Conservation (phyloP, 371 early-diverging fungal genomes). For the Encephalitozoon hellem region DNA sequence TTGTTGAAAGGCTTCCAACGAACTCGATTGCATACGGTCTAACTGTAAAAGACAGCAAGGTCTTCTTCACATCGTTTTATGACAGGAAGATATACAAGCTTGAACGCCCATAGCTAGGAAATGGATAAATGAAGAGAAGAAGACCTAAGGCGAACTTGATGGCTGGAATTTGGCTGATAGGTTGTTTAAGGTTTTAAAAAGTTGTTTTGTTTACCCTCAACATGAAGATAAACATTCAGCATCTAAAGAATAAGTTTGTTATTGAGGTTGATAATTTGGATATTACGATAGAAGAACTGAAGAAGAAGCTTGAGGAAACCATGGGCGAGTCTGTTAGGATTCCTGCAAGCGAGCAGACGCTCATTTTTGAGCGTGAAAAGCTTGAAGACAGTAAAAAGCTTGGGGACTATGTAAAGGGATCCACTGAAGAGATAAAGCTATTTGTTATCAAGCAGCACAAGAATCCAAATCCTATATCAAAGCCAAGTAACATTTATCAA, state of each 20-base stretch:
- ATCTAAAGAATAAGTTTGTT: constrained; percentile 9
- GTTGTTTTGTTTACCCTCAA: constrained; percentile 19
- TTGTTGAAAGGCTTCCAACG: background rate
- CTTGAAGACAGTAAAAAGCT: constrained; percentile 11
- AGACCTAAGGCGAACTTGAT: background rate
- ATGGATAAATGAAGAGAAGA: background rate
- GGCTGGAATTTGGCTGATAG: background rate
- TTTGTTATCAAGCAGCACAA: constrained; percentile 10
- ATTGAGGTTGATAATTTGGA: constrained; percentile 14
- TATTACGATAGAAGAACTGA: constrained; percentile 26
- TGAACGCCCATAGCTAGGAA: background rate
- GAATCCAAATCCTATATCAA: background rate
- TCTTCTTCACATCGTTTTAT: constrained; percentile 35
- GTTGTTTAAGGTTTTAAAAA: background rate
- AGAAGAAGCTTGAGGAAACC: constrained; percentile 11
- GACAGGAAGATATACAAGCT: constrained; percentile 8
- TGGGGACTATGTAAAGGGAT: constrained; percentile 8
- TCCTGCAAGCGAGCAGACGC: background rate
- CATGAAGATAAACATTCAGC: constrained; percentile 17
- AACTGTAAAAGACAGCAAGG: background rate
- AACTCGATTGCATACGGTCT: constrained; percentile 29
- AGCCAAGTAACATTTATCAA: background rate
- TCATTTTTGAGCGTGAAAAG: constrained; percentile 15
- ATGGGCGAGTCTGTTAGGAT: background rate
- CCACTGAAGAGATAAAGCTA: background rate